These are phyloP conservation scores for Aegle marmelos DNA, from an alignment of 345 rosid genomes.

Conservation along the genomic window DNA sequence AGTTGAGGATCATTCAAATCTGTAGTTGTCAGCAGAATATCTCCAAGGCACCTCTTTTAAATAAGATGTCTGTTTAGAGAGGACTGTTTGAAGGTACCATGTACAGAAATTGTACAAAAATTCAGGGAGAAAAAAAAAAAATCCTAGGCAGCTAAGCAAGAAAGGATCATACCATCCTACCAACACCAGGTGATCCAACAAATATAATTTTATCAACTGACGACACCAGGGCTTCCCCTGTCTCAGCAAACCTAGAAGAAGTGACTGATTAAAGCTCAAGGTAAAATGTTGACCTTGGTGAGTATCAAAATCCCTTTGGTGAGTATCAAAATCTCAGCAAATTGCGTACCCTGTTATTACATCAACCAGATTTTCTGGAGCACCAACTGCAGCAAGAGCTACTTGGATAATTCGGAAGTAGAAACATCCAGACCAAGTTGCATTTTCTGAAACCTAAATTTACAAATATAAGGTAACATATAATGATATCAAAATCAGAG, in stretches of 20 bases:
- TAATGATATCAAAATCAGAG: not conserved
- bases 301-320: slow-evolving; percentile 3
- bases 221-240: slow-evolving; percentile 94
- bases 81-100: not conserved
- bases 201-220: slow-evolving; percentile 91
- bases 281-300: not conserved
- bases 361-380: slow-evolving; percentile 94
- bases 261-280: slow-evolving; percentile 9
- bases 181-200: slow-evolving; percentile 97
- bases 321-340: slow-evolving; percentile 7
- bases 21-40: not conserved
- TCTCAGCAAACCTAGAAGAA: slow-evolving; percentile 74
- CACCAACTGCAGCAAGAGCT: slow-evolving; percentile 94
- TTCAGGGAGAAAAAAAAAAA: not conserved
- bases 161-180: slow-evolving; percentile 69
- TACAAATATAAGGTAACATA: slow-evolving; percentile 20
- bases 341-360: slow-evolving; percentile 82
- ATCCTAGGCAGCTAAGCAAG: slow-evolving; percentile 3
- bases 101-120: not conserved
- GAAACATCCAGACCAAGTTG: slow-evolving; percentile 96
- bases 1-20: not conserved
- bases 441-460: slow-evolving; percentile 83
- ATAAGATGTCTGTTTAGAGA: not conserved
- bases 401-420: slow-evolving; percentile 90
- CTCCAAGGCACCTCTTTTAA: not conserved